These are phyloP conservation scores for Floccularia luteovirens DNA, from an alignment of 768 basidiomycete genomes.

Conservation along the genomic window DNA sequence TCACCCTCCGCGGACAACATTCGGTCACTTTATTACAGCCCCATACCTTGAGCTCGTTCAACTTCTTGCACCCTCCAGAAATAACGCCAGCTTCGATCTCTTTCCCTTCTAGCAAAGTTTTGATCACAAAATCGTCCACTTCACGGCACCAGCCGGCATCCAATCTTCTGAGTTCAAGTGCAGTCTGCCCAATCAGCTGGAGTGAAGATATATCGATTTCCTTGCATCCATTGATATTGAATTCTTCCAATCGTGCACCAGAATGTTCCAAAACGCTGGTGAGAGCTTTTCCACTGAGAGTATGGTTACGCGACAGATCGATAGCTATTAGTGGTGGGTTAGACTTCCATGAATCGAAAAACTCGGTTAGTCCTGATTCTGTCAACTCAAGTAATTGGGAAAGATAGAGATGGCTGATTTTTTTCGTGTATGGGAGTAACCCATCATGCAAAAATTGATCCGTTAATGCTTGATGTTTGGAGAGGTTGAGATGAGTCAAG, in stretches of 20 bases:
- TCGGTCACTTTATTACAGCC: conserved; percentile 41
- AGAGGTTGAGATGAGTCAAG: conserved; percentile 62
- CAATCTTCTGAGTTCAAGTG: conserved; percentile 40
- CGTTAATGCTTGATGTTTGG: conserved; percentile 55
- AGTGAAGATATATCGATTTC: conserved; percentile 41
- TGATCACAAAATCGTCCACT: conserved; percentile 77
- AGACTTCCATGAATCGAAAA: conserved; percentile 60
- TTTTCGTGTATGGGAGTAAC: conserved; percentile 37
- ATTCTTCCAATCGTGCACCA: conserved; percentile 40
- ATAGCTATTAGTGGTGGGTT: conserved; percentile 41
- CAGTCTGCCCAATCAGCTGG: conserved; percentile 21
- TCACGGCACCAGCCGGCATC: conserved; percentile 85
- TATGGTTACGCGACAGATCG: conserved; percentile 58
- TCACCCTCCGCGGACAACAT: conserved; percentile 32
- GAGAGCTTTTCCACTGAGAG: conserved; percentile 47
- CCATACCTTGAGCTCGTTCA: conserved; percentile 45
- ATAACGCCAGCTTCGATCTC: conserved; percentile 12
- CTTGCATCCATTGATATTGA: conserved; percentile 79
- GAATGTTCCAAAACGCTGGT: conserved; percentile 62
- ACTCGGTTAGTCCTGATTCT: conserved; percentile 57
- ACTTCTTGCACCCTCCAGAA: conserved; percentile 24
- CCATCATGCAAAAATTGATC: conserved; percentile 57
- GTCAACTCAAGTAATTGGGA: conserved; percentile 54
- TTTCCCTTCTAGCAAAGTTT: conserved; percentile 46
- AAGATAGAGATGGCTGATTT: conserved; percentile 47